A percentile compares a stretch with the other conserved stretches of the same genome.
phyloP scores from a whole-genome alignment of 345 rosid species.

The Linum tenue region DNA sequence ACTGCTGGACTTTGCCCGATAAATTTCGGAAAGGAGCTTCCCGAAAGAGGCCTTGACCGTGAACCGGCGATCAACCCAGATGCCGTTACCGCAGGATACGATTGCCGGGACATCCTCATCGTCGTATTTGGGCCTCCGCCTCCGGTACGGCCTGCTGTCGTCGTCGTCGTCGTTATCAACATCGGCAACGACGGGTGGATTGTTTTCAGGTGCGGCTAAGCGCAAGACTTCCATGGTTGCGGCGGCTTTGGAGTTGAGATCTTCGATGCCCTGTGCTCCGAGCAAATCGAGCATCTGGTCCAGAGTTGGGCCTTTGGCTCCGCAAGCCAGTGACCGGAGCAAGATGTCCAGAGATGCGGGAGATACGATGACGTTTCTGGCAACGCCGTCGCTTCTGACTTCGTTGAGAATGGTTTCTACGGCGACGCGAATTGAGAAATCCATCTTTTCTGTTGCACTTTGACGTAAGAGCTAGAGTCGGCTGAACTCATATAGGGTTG shows the following conservation, averaged over 20 bases:
- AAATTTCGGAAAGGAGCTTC: conserved; percentile 9
- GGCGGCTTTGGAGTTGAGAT: not conserved
- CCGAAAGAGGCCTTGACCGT: conserved; percentile 14
- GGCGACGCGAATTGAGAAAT: not conserved
- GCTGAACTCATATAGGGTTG: too few species aligned
- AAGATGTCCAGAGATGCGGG: not conserved
- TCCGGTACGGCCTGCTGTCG: not conserved
- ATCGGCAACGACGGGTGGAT: not conserved
- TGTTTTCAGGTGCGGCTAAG: not conserved
- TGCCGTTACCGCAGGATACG: conserved; percentile 8
- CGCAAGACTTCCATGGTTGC: not conserved
- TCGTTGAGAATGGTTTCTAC: not conserved
- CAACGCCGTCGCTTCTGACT: not conserved
- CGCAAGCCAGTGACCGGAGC: conserved; percentile 10
- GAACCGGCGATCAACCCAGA: conserved; percentile 13
- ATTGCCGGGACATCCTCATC: not conserved
- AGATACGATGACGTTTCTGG: conserved; percentile 1
- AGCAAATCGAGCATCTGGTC: conserved; percentile 7
- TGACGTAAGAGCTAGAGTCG: too few species aligned
- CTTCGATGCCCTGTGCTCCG: not conserved
- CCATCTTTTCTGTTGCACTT: not conserved
- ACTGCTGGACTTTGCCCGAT: conserved; percentile 7
- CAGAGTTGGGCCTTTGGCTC: conserved; percentile 3
- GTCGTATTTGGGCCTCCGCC: not conserved
- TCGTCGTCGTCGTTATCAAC: too few species aligned